Base-by-base conservation (phyloP, 371 early-diverging fungal genomes). In the Chytridium lagenaria region DNA sequence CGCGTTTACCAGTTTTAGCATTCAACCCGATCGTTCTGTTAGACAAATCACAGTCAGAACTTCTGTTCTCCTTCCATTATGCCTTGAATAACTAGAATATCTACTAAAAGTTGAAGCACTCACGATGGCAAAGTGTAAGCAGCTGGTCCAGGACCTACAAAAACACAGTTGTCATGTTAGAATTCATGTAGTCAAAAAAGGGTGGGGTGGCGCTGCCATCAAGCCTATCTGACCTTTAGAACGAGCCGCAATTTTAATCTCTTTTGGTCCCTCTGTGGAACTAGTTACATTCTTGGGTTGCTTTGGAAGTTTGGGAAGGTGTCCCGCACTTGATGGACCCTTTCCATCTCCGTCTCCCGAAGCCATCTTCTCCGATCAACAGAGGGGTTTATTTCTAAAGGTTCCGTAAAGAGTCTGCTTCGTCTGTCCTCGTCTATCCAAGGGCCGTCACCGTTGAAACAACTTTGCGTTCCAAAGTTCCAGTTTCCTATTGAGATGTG, bases 81-180 rank as follows among this genome's bases (percentile, higher is more conserved):
- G n/a, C n/a, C n/a, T n/a, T n/a, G n/a, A n/a, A n/a, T n/a, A n/a
- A n/a, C n/a, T n/a, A n/a, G 19, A 10, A 68, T 61, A 61, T 26
- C 19, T 37, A n/a, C n/a, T n/a, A n/a, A n/a, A n/a, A n/a, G n/a
- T n/a, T n/a, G n/a, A 10, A 22, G 7, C 15, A 40, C 78, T 77
- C 67, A 84, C 84, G 84, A 78, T 49, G 85, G 85, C 34, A 84
- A 71, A 12, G 77, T 81, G 71, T 84, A 84, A 22, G 85, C 85
- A 30, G 85, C 85, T 28, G 85, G 85, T 28, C 85, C 85, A 36
- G 85, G 85, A 30, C 85, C 85, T 84, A 31, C 39, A 19, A 52
- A 12, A 65, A 37, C 38, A 39, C 22, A 40, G 19, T 10, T 33
- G 65, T 16, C 22, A 33, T 70, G 36, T n/a, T 38, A 19, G 31